phyloP scores from a whole-genome alignment of 441 rosid genomes.

The Erodium texanum region DNA sequence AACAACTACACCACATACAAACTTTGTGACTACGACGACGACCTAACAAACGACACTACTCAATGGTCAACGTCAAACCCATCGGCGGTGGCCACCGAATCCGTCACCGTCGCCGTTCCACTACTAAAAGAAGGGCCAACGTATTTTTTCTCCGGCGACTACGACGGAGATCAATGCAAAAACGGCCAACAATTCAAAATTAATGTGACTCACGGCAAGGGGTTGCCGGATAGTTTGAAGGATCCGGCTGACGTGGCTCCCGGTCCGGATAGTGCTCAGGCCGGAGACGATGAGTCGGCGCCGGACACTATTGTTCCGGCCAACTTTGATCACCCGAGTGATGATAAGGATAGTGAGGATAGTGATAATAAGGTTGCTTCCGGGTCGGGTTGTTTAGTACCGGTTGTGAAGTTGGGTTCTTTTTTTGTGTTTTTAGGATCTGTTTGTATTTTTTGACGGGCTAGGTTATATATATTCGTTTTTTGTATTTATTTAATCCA shows the following conservation, averaged over 20 bases:
- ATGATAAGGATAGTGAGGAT: too few species aligned
- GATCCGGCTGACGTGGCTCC: conserved; percentile 47
- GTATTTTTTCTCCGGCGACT: conserved; percentile 76
- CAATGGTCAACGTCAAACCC: conserved; percentile 70
- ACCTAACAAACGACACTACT: conserved; percentile 38
- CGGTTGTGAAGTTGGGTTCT: conserved; percentile 17
- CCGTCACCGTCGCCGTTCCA: conserved; percentile 58
- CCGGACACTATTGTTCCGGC: conserved; percentile 75
- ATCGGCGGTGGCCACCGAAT: conserved; percentile 49
- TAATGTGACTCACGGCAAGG: conserved; percentile 64
- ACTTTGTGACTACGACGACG: conserved; percentile 59
- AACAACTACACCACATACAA: conserved; percentile 66
- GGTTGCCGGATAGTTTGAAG: conserved; percentile 50
- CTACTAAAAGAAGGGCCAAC: conserved; percentile 57
- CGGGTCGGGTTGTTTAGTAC: conserved; percentile 18
- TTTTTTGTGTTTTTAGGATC: conserved; percentile 20
- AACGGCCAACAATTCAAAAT: conserved; percentile 59
- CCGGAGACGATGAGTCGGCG: conserved; percentile 45
- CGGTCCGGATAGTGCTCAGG: conserved; percentile 45
- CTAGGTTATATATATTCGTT: background rate
- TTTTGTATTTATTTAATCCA: background rate
- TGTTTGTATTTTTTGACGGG: conserved; percentile 1
- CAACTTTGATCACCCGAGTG: conserved; percentile 51
- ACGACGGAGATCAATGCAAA: conserved; percentile 82
- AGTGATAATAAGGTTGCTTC: conserved; percentile 28